Evolutionary conservation across 208 protist species (phyloP).

Genomic region (Wallacemonas sp.): DNA sequence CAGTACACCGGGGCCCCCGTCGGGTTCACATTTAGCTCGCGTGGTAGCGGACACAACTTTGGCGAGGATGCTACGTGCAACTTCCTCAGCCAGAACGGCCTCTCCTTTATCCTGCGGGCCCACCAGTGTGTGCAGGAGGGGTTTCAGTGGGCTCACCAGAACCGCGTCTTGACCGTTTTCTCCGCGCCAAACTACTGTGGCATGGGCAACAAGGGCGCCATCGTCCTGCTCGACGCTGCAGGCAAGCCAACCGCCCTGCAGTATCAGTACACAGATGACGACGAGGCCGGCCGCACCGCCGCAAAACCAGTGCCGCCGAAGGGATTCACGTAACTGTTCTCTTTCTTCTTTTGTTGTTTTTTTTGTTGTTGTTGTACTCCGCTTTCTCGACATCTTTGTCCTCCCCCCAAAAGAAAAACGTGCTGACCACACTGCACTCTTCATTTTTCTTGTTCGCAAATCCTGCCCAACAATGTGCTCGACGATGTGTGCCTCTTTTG

Average conservation of each 20-base stretch:
- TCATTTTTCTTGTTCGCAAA: too few relatives aligned
- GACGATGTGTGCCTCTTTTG: too few relatives aligned
- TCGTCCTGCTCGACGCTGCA: slow-evolving; percentile 74
- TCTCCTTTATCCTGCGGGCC: slow-evolving; percentile 98
- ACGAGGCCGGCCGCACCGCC: slow-evolving; percentile 17
- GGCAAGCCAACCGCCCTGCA: slow-evolving; percentile 59
- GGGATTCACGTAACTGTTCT: slow-evolving; percentile 25
- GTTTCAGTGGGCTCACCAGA: slow-evolving; percentile 98
- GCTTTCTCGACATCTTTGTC: background rate
- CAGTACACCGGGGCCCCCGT: slow-evolving; percentile 50
- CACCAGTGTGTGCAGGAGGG: slow-evolving; percentile 98
- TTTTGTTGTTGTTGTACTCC: background rate
- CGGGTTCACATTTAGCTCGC: slow-evolving; percentile 97
- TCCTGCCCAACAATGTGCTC: too few relatives aligned
- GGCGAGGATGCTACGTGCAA: slow-evolving; percentile 95
- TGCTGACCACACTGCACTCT: too few relatives aligned
- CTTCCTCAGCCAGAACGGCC: slow-evolving; percentile 96
- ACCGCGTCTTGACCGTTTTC: slow-evolving; percentile 99
- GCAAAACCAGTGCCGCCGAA: slow-evolving; percentile 36
- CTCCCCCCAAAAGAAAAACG: slow-evolving; percentile 4
- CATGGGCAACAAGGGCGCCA: slow-evolving; percentile 98
- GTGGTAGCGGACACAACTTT: slow-evolving; percentile 99
- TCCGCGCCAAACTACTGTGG: slow-evolving; percentile 99
- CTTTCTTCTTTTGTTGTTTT: background rate
- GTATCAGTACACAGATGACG: slow-evolving; percentile 47